These are phyloP conservation scores for Metschnikowia picachoensis DNA, from an alignment of 805 yeast species.

Conservation along the genomic window DNA sequence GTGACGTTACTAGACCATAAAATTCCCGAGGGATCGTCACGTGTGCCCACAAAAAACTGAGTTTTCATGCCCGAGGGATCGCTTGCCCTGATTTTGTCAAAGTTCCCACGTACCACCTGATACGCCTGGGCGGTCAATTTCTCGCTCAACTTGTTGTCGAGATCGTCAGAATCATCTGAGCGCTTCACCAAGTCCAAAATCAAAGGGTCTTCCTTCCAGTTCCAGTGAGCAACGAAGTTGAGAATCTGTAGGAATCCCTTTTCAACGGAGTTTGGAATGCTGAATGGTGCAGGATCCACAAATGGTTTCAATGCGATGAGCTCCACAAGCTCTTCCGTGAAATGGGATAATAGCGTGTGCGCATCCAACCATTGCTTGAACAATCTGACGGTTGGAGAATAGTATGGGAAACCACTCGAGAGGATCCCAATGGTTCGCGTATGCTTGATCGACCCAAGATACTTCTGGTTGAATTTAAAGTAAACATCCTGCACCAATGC, in stretches of 20 bases:
- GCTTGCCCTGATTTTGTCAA: slow-evolving; percentile 60
- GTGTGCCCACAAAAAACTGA: slow-evolving; percentile 80
- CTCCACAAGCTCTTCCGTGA: slow-evolving; percentile 78
- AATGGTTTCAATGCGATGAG: slow-evolving; percentile 78
- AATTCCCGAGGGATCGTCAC: slow-evolving; percentile 81
- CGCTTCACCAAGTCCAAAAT: slow-evolving; percentile 68
- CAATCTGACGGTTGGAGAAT: slow-evolving; percentile 75
- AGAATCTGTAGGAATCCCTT: slow-evolving; percentile 78
- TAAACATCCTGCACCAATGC: slow-evolving; percentile 58
- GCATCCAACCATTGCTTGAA: slow-evolving; percentile 88
- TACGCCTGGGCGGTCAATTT: slow-evolving; percentile 57
- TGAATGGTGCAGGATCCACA: slow-evolving; percentile 83
- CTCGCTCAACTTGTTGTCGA: slow-evolving; percentile 49
- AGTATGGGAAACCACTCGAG: slow-evolving; percentile 66
- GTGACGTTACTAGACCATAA: slow-evolving; percentile 67
- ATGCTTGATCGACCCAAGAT: slow-evolving; percentile 69
- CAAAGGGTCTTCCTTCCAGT: slow-evolving; percentile 88
- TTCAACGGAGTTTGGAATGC: slow-evolving; percentile 72
- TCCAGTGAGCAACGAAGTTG: slow-evolving; percentile 75
- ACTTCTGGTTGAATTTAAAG: slow-evolving; percentile 60
- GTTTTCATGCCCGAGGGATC: slow-evolving; percentile 81
- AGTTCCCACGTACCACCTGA: slow-evolving; percentile 60
- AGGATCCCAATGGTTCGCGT: slow-evolving; percentile 72
- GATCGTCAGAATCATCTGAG: slow-evolving; percentile 24
- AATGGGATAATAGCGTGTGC: slow-evolving; percentile 68